Evolutionary conservation across 192 early-diverging fungal species (phyloP), one percentile per base, ranked within the genome.

Genomic region (Entomortierella lignicola): DNA sequence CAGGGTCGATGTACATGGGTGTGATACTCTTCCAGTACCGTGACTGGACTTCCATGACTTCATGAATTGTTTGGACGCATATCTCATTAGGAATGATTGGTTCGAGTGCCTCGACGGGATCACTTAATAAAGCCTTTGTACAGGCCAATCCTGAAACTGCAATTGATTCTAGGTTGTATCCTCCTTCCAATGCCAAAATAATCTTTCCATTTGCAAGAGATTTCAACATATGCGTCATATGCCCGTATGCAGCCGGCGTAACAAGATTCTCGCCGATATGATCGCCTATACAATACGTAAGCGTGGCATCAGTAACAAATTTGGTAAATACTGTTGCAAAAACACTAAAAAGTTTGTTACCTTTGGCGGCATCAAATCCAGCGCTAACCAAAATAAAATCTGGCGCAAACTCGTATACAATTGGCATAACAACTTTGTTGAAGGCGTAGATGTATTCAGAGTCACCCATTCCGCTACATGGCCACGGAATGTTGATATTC

Each of bases 401-500:
- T 0, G 96, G 97, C 3, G 67, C 63, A 77, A 96, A 97, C 80
- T 97, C 94, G 8, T 77, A 66, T 6, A 93, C 92, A 54, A 96
- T 88, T 3, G 97, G 96, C 84, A 98, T 85, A 11, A 97, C 60
- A 5, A 98, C 48, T 43, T 82, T 80, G 37, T 92, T 58, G 71
- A 96, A 98, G 0, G 93, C 93, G 59, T 94, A 89, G 4, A 97
- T 67, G 77, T 98, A 98, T 75, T 98, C 97, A 4, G 90, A 87
- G 60, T 97, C 96, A 32, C 84, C 85, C 86, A 94, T 87, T 0
- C 95, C 95, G 5, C 48, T 60, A 5, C 84, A 66, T 6, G 86
- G 82, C 97, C 97, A 98, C 2, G 94, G 92, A 21, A 98, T 85
- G 63, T 98, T 98, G 34, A 98, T 88, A 44, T 93, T 97, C 52